Base-by-base conservation (phyloP, 164 flowering plant genomes). In the Annona squamosa region DNA sequence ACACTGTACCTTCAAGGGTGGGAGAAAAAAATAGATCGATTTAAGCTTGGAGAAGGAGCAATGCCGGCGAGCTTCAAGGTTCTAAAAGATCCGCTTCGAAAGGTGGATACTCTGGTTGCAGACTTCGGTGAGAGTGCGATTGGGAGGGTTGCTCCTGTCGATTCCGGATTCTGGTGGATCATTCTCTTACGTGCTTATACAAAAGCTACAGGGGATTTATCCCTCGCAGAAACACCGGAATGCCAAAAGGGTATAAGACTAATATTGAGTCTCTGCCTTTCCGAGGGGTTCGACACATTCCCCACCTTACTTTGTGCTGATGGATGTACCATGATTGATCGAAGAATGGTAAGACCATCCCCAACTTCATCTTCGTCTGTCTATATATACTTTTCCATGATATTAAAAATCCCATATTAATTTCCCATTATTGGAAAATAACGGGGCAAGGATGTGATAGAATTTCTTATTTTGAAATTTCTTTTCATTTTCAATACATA, bases 51-150 rank as follows among this genome's bases (percentile, higher is more conserved):
- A 18, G 80, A 78, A 74, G 80, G 80, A 4, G 80, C 69, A 9
- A 74, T 78, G 80, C 80, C 80, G 5, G 80, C 80, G 0, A 78
- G 80, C 67, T 78, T 78, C 61, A 78, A 77, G 73, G 79, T 78
- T 13, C 80, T 78, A 47, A 77, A 74, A 71, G 77, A 78, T 74
- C 72, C 77, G 43, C 46, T 18, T n/a, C 65, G 80, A 61, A 71
- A 74, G 71, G 56, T 72, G 0, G 80, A 78, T 47, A 70, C 77
- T 47, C 3, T 78, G 19, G 48, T 78, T 66, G 80, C 80, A 48
- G 80, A 78, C 47, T 78, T 78, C 59, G 80, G 80, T 37, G 80
- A 78, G 80, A 78, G 80, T 62, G 80, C 80, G n/a, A 78, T 78
- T 43, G 80, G 80, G 37, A 78, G 80, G 71, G 80, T 78, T 66